phyloP scores from a whole-genome alignment of 495 filamentous ascomycete species.

The Trypethelium eluteriae region DNA sequence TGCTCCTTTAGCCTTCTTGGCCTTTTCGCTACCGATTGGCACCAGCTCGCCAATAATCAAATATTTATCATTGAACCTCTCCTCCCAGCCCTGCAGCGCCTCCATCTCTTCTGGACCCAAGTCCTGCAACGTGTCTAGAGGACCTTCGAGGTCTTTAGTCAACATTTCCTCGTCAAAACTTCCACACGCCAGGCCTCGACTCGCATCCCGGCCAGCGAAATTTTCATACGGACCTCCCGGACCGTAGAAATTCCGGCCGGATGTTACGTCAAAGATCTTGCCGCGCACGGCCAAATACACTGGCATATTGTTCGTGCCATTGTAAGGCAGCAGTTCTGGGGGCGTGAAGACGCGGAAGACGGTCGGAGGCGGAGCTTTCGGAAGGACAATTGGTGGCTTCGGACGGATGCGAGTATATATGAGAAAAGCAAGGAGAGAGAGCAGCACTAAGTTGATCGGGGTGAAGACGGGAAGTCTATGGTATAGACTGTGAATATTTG shows the following conservation, averaged over 20 bases:
- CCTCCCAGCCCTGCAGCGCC: constrained; percentile 82
- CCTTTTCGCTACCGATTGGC: constrained; percentile 55
- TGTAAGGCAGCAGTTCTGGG: constrained; percentile 74
- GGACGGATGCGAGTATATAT: constrained; percentile 47
- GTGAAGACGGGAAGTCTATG: constrained; percentile 15
- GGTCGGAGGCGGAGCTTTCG: constrained; percentile 59
- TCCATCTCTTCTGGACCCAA: constrained; percentile 71
- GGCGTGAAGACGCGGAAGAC: constrained; percentile 93
- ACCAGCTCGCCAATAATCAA: constrained; percentile 88
- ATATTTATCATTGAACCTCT: constrained; percentile 89
- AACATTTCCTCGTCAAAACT: constrained; percentile 97
- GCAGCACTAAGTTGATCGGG: constrained; percentile 34
- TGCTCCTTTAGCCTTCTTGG: constrained; percentile 27
- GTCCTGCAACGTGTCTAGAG: constrained; percentile 72
- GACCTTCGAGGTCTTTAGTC: constrained; percentile 81
- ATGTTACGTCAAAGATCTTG: constrained; percentile 76
- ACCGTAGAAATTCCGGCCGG: constrained; percentile 85
- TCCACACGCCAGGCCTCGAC: constrained; percentile 76
- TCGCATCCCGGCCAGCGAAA: constrained; percentile 93
- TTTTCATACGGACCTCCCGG: constrained; percentile 89
- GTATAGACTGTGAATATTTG: not conserved
- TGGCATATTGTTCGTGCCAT: constrained; percentile 63
- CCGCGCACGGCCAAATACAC: constrained; percentile 83
- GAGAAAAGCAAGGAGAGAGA: constrained; percentile 39
- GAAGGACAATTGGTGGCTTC: constrained; percentile 49